Base-by-base conservation (phyloP, 176 grass and related monocot species). In the Ensete glaucum region DNA sequence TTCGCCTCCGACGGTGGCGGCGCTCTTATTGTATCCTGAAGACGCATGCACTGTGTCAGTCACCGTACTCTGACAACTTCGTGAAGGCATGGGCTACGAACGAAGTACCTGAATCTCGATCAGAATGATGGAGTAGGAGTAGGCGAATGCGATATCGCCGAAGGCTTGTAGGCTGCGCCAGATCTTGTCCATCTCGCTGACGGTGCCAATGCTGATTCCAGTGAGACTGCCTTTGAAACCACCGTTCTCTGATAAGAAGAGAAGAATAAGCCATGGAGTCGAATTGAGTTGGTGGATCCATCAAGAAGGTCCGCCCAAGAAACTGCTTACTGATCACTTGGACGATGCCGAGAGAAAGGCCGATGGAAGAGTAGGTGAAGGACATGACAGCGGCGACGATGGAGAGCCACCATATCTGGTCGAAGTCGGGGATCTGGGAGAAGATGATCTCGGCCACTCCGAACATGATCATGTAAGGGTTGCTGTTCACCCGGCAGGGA, bases 1-100 rank as follows among this genome's bases (percentile, higher is more conserved):
- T 83, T 87, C 63, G 81, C 63, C 71, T 87, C 85, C 20, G 85
- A 87, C 59, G 76, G 81, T 16, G 85, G 85, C 1, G 85, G 77
- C 3, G 81, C 76, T 62, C 72, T 87, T 55, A 87, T 87, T 1
- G 85, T 83, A 54, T 83, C 85, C 85, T 86, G 48, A 20, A 53
- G 9, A 62, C 9, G 20, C 20, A 62, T 0, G 34, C 34, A 43
- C 34, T 43, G 34, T 6, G 34, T 43, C 34, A 43, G 34, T 43
- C 34, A 43, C 34, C 34, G 5, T 43, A 43, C 34, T 43, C 34
- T 6, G 34, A 0, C 29, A 43, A 43, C 4, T 43, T 43, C 34
- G 34, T 43, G 34, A 43, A 5, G 34, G 34, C 34, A 43, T 43
- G 34, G 34, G 6, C 34, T 43, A 43, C 34, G 64, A 43, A 8